Conservation (phyloP, 768 basidiomycete species). For the Tricholoma sp. region DNA sequence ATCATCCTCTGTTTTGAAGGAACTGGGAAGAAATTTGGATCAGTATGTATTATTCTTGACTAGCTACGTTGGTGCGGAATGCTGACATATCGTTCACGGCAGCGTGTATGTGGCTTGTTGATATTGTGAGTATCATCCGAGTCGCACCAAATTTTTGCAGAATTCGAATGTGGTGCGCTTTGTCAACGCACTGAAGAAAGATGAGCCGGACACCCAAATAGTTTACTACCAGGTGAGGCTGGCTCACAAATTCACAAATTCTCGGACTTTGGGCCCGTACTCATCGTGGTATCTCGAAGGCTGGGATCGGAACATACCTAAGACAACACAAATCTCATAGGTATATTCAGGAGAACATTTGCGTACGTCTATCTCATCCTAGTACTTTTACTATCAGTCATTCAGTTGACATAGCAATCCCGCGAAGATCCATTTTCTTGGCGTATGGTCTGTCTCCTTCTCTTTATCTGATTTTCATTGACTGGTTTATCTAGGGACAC, state of each 20-base stretch:
- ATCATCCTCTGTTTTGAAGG: not conserved
- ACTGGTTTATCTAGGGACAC: conserved; percentile 17
- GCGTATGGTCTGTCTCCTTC: conserved; percentile 23
- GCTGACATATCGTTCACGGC: not conserved
- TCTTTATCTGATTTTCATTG: not conserved
- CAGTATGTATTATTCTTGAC: not conserved
- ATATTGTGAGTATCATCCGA: too few relatives aligned
- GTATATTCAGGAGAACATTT: conserved; percentile 28
- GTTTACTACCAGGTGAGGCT: conserved; percentile 21
- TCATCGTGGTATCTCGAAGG: conserved; percentile 2
- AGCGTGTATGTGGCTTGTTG: not conserved
- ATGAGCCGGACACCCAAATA: conserved; percentile 10
- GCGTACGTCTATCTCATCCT: conserved; percentile 10
- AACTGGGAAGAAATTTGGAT: conserved; percentile 17
- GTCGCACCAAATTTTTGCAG: too few relatives aligned
- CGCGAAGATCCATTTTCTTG: conserved; percentile 26
- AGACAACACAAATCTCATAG: conserved; percentile 22
- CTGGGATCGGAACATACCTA: conserved; percentile 22
- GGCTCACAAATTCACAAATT: too few relatives aligned
- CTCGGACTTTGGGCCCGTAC: too few relatives aligned
- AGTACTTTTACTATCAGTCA: too few relatives aligned
- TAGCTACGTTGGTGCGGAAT: not conserved
- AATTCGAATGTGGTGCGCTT: conserved; percentile 19
- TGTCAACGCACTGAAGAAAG: conserved; percentile 14
- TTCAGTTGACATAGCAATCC: too few relatives aligned